Evolutionary conservation across 441 rosid species (phyloP).

Genomic region (Bocquillonia castaneifolia): DNA sequence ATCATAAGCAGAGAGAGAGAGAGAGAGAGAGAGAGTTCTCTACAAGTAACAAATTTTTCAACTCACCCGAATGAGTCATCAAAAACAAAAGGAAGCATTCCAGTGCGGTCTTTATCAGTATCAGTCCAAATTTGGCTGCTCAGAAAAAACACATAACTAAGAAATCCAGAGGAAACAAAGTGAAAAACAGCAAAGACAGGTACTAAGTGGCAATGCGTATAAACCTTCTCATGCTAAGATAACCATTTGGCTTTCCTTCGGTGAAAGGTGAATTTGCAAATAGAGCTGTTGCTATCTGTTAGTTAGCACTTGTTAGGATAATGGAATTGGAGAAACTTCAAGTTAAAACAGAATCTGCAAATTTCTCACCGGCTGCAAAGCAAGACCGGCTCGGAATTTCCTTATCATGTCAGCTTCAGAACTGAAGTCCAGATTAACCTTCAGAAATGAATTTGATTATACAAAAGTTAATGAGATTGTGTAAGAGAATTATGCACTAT

Average conservation of each 20-base stretch:
- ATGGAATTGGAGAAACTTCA: constrained; percentile 15
- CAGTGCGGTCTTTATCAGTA: constrained; percentile 83
- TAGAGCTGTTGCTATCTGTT: constrained; percentile 95
- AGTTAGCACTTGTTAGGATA: constrained; percentile 29
- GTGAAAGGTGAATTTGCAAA: constrained; percentile 99
- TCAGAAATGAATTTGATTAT: constrained; percentile 18
- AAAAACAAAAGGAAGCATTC: constrained; percentile 95
- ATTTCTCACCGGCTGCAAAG: constrained; percentile 88
- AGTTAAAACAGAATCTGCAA: constrained; percentile 18
- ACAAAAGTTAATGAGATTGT: not conserved
- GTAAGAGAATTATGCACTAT: not conserved
- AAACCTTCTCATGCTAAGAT: constrained; percentile 97
- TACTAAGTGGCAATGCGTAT: constrained; percentile 5
- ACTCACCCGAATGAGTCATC: constrained; percentile 86
- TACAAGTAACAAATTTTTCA: too few species aligned
- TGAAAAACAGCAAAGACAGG: constrained; percentile 12
- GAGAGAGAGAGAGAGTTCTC: not conserved
- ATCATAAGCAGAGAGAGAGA: not conserved
- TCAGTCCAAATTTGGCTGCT: constrained; percentile 94
- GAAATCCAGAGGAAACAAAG: constrained; percentile 1
- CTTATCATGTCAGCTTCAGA: constrained; percentile 97
- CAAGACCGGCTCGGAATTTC: constrained; percentile 93
- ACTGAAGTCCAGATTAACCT: constrained; percentile 97
- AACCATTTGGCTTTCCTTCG: constrained; percentile 96
- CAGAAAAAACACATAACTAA: constrained; percentile 28